Evolutionary conservation across 805 yeast genomes (phyloP).

Genomic region (Myxozyma nipponensis): DNA sequence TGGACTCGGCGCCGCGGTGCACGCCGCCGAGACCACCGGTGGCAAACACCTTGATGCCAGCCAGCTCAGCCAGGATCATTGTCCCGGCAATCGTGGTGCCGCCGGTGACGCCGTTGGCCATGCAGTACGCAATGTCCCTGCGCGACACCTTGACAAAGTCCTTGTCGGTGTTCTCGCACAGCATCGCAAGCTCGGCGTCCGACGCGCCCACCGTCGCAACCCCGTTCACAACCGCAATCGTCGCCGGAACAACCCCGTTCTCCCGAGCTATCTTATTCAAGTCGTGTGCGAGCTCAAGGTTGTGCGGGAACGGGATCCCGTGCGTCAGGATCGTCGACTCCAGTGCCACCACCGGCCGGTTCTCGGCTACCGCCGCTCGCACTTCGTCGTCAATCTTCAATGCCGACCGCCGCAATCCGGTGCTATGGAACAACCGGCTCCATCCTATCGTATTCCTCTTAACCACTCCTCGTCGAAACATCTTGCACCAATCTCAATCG

Average conservation of each 20-base stretch:
- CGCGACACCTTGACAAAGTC: constrained; percentile 60
- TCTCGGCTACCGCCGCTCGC: constrained; percentile 53
- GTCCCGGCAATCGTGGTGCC: constrained; percentile 91
- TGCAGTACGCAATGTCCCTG: constrained; percentile 59
- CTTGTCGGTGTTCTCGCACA: constrained; percentile 15
- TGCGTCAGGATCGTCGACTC: constrained; percentile 88
- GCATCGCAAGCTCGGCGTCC: constrained; percentile 43
- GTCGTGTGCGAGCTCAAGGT: constrained; percentile 62
- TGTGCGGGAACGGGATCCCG: constrained; percentile 80
- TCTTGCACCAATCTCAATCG: too few relatives aligned
- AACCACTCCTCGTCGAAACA: too few relatives aligned
- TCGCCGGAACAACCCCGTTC: constrained; percentile 75
- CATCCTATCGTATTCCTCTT: too few relatives aligned
- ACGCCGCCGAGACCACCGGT: constrained; percentile 96
- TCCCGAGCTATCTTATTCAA: constrained; percentile 62
- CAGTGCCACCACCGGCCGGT: constrained; percentile 70
- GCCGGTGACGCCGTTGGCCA: constrained; percentile 52
- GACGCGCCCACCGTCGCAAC: constrained; percentile 64
- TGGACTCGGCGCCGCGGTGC: constrained; percentile 67
- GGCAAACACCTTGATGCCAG: constrained; percentile 81
- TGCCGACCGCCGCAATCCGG: constrained; percentile 1
- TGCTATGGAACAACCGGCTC: not conserved
- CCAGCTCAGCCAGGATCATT: constrained; percentile 70
- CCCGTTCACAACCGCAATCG: constrained; percentile 75
- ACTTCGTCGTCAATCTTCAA: constrained; percentile 45